Evolutionary conservation across 2,329 filamentous ascomycete species (phyloP), one percentile per base, ranked within the genome.

Genomic region (Aspergillus fijiensis): DNA sequence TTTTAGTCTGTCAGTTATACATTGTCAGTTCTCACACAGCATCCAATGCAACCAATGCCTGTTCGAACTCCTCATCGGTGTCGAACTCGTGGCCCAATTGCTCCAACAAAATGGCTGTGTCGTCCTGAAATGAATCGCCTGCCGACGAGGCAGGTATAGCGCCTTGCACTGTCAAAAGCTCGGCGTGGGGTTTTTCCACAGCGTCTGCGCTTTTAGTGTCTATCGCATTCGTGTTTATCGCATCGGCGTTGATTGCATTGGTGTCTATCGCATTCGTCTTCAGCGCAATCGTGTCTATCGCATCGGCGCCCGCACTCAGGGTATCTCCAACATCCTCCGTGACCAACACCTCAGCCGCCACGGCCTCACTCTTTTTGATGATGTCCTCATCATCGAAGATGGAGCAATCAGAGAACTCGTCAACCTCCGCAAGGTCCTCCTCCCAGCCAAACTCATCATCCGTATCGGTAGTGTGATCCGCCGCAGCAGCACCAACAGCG

Each of bases 371-470:
- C 55, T 67, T 58, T 55, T 67, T 65, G 25, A 73, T 60, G 45
- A 72, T 60, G 9, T 73, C 67, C 57, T 68, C 69, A 27, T 74
- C 67, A 54, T 72, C 60, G 51, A 74, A 74, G 47, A 64, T 68
- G 3, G 72, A 74, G 51, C 72, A 74, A 35, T 74, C 72, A 3
- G 71, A 73, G 58, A 74, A 74, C 49, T 72, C 70, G 48, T 73
- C 70, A 3, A 70, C 67, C 12, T 74, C 67, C 5, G 60, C 50
- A 49, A 57, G 31, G 10, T 51, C 39, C 5, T 45, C 33, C 3
- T 23, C 57, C 11, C 31, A 33, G 11, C 60, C 21, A 5, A 19
- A 23, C 29, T 53, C 35, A 9, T 4, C 12, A 33, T 55, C 31
- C 19, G 21, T 51, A 42, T 14, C 14, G 11, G 33, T 49, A 62